Evolutionary conservation across 2,329 filamentous ascomycete genomes (phyloP).

Genomic region (Pseudopithomyces maydicus): DNA sequence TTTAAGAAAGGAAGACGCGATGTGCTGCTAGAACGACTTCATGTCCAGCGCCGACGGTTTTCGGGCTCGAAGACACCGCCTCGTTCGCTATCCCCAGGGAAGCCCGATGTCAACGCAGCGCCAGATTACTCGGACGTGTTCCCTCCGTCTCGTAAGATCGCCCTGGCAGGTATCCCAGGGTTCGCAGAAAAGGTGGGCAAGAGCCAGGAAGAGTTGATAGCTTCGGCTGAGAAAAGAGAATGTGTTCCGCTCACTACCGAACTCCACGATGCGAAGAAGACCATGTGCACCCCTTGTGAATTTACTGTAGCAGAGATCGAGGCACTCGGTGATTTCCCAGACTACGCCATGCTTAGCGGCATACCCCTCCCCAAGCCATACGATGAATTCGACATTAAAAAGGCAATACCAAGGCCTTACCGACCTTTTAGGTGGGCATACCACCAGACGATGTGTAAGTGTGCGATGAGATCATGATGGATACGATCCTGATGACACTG

Average conservation of each 20-base stretch:
- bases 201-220: constrained; percentile 26
- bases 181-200: constrained; percentile 32
- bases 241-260: constrained; percentile 32
- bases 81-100: constrained; percentile 58
- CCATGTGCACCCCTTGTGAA: constrained; percentile 66
- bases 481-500: constrained; percentile 1
- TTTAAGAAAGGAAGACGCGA: constrained; percentile 45
- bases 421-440: constrained; percentile 83
- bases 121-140: constrained; percentile 54
- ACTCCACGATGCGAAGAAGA: constrained; percentile 31
- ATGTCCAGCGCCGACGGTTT: constrained; percentile 47
- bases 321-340: constrained; percentile 75
- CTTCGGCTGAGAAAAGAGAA: constrained; percentile 24
- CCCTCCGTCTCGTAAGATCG: constrained; percentile 59
- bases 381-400: constrained; percentile 68
- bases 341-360: constrained; percentile 76
- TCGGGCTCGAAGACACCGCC: constrained; percentile 59
- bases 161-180: constrained; percentile 45
- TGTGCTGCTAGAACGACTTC: constrained; percentile 47
- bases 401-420: constrained; percentile 74
- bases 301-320: constrained; percentile 73
- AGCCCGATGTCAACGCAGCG: constrained; percentile 37
- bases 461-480: background rate
- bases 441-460: constrained; percentile 89
- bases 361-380: constrained; percentile 72